phyloP scores from a whole-genome alignment of 164 flowering plant genomes.

The Echeveria elegans region DNA sequence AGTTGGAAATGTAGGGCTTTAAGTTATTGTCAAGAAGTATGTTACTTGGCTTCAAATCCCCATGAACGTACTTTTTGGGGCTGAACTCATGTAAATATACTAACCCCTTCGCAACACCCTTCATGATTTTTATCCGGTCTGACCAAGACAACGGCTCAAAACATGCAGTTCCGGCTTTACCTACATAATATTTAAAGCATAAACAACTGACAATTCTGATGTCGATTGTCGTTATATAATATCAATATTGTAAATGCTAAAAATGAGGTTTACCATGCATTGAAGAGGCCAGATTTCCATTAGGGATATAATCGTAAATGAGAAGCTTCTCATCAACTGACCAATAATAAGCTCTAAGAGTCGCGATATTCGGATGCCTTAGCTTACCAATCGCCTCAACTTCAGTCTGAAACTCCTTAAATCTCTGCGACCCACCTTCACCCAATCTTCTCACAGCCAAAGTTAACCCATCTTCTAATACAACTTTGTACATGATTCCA shows the following conservation, averaged over 20 bases:
- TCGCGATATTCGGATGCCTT: background rate
- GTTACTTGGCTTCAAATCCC: slow-evolving; percentile 75
- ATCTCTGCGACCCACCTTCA: slow-evolving; percentile 84
- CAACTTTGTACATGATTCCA: slow-evolving; percentile 89
- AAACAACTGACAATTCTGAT: background rate
- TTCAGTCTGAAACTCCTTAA: background rate
- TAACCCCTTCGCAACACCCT: slow-evolving; percentile 72
- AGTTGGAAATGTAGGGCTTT: slow-evolving; percentile 80
- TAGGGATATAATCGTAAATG: slow-evolving; percentile 67
- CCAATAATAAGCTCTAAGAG: slow-evolving; percentile 11
- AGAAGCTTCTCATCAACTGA: slow-evolving; percentile 92
- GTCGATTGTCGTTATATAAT: background rate
- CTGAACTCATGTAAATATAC: slow-evolving; percentile 82
- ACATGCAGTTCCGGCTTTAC: background rate
- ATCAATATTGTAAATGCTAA: background rate
- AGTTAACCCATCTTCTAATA: slow-evolving; percentile 73
- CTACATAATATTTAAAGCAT: background rate
- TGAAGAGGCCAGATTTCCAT: slow-evolving; percentile 70
- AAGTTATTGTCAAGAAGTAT: slow-evolving; percentile 59
- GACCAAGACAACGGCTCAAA: slow-evolving; percentile 34
- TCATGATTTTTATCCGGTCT: slow-evolving; percentile 55
- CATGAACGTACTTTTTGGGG: slow-evolving; percentile 92
- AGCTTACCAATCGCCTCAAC: background rate
- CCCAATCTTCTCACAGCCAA: slow-evolving; percentile 91
- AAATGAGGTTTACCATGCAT: slow-evolving; percentile 14